A percentile compares a stretch with the other conserved stretches of the same genome.
These are phyloP conservation scores for Suillus luteus DNA, from an alignment of 768 basidiomycete genomes.

Conservation along the genomic window DNA sequence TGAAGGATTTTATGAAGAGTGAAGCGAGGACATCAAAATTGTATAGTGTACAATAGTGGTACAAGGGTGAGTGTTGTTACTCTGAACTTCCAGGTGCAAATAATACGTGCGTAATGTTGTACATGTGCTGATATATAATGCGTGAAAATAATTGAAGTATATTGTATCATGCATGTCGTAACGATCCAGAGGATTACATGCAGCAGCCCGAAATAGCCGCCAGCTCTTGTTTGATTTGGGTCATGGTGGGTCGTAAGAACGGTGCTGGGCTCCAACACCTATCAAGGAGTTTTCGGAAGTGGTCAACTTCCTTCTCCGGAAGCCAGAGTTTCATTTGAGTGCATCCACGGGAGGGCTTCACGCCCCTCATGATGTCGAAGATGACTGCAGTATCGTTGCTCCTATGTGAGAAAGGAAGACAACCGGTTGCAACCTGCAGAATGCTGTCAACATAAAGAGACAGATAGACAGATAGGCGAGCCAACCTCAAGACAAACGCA, in stretches of 20 bases:
- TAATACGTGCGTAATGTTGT: constrained; percentile 2
- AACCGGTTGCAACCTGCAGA: constrained; percentile 49
- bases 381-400: constrained; percentile 58
- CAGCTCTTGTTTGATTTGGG: constrained; percentile 31
- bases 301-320: constrained; percentile 26
- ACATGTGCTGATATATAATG: not conserved
- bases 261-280: constrained; percentile 47
- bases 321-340: constrained; percentile 23
- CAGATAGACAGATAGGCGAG: not conserved
- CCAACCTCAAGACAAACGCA: constrained; percentile 60
- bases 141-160: constrained; percentile 8
- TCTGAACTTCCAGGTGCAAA: not conserved
- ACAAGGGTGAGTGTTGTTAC: constrained; percentile 7
- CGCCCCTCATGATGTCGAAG: constrained; percentile 54
- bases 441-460: not conserved
- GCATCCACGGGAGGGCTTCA: constrained; percentile 44
- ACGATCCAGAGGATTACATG: constrained; percentile 6
- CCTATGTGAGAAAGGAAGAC: constrained; percentile 53
- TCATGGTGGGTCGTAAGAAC: constrained; percentile 45
- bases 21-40: constrained; percentile 1
- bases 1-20: constrained; percentile 27
- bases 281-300: constrained; percentile 48
- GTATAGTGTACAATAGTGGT: constrained; percentile 15
- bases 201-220: constrained; percentile 13
- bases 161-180: constrained; percentile 8